Percentiles rank a stretch among this genome's conserved stretches.
Evolutionary conservation across 2,329 filamentous ascomycete species (phyloP).

Genomic region (Knufia petricola): DNA sequence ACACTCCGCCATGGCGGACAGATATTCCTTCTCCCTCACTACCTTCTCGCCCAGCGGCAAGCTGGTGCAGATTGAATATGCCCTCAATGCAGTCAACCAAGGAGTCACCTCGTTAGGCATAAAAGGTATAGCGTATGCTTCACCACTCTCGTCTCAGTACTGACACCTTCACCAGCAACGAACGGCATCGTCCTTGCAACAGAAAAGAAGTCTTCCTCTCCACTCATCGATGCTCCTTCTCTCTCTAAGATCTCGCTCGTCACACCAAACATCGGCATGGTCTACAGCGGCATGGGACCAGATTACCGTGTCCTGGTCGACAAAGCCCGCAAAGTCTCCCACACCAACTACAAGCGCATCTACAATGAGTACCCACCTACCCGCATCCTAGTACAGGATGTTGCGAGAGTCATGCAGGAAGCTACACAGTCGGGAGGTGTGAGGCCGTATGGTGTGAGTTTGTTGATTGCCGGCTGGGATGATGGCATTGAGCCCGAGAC

Average conservation of each 20-base stretch:
- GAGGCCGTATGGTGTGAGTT: conserved; percentile 87
- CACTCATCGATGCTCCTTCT: conserved; percentile 88
- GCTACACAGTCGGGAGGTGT: conserved; percentile 97
- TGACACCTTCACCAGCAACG: conserved; percentile 54
- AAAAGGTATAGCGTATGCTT: conserved; percentile 57
- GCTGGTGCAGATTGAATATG: conserved; percentile 99
- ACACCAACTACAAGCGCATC: conserved; percentile 98
- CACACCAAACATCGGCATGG: conserved; percentile 98
- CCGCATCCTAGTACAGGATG: conserved; percentile 96
- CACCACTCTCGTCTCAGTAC: neutral
- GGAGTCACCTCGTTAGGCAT: conserved; percentile 97
- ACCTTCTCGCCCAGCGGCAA: conserved; percentile 99
- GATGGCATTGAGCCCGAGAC: conserved; percentile 86
- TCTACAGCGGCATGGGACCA: conserved; percentile 97
- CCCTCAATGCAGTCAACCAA: conserved; percentile 97
- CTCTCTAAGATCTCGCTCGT: conserved; percentile 96
- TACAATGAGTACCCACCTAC: conserved; percentile 99
- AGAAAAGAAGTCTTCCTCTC: conserved; percentile 98
- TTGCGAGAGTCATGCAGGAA: conserved; percentile 96
- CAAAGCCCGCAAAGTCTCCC: conserved; percentile 94
- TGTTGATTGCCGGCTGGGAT: conserved; percentile 95
- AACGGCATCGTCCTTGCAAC: conserved; percentile 98
- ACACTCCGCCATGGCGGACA: conserved; percentile 65
- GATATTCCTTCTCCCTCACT: conserved; percentile 98
- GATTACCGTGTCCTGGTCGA: conserved; percentile 97